phyloP scores from a whole-genome alignment of 1,284 basidiomycete species.

The Chalciporus sp. region DNA sequence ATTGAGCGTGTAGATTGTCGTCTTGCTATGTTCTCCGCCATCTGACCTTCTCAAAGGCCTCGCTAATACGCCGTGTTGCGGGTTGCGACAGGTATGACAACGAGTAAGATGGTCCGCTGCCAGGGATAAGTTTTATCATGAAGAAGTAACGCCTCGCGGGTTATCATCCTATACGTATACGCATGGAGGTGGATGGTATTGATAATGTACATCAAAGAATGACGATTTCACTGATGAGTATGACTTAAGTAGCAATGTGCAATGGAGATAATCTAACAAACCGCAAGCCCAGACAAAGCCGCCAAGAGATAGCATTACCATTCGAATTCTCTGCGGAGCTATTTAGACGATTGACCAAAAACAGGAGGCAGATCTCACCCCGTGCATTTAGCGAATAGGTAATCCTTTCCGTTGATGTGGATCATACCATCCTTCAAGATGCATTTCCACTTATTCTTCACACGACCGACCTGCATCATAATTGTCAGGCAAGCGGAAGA shows the following conservation, averaged over 20 bases:
- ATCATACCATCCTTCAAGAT: conserved; percentile 99
- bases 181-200: conserved; percentile 14
- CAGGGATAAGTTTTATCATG: too few relatives aligned
- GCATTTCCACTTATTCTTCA: conserved; percentile 99
- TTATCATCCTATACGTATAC: not conserved
- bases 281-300: conserved; percentile 5
- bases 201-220: conserved; percentile 26
- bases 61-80: too few relatives aligned
- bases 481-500: conserved; percentile 1
- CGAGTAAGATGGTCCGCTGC: too few relatives aligned
- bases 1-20: not conserved
- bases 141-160: not conserved
- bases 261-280: conserved; percentile 25
- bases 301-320: conserved; percentile 30
- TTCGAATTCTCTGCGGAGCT: conserved; percentile 39
- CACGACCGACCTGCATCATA: conserved; percentile 79
- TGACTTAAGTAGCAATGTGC: conserved; percentile 23
- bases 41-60: too few relatives aligned
- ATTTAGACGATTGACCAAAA: not conserved
- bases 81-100: too few relatives aligned
- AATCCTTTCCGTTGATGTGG: conserved; percentile 95
- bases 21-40: too few relatives aligned
- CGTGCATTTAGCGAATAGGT: conserved; percentile 95
- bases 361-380: conserved; percentile 51
- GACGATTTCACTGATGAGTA: conserved; percentile 16